Evolutionary conservation across 345 rosid species (phyloP).

Genomic region (Dipteronia dyeriana): DNA sequence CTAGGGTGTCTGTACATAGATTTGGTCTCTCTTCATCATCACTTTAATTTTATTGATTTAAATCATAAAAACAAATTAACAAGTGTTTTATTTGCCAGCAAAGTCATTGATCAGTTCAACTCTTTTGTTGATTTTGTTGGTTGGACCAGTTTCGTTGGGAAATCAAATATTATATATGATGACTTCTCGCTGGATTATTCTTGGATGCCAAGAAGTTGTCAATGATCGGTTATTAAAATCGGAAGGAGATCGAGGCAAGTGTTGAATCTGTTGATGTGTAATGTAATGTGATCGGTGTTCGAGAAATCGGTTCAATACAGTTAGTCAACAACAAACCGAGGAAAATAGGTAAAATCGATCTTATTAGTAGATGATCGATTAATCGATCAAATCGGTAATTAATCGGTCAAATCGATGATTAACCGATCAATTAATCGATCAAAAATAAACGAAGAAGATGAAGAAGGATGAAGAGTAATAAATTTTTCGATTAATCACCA

Average conservation of each 20-base stretch:
- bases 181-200: conserved; percentile 15
- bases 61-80: not conserved
- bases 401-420: too few species aligned
- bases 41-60: not conserved
- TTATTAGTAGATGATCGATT: too few species aligned
- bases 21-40: conserved; percentile 19
- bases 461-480: too few species aligned
- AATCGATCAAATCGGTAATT: too few species aligned
- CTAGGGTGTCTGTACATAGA: conserved; percentile 44
- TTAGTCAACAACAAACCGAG: too few species aligned
- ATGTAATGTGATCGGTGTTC: not conserved
- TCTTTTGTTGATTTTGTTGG: not conserved
- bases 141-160: conserved; percentile 16
- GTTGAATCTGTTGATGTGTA: not conserved
- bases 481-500: too few species aligned
- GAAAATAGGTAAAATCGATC: too few species aligned
- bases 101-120: conserved; percentile 4
- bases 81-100: not conserved
- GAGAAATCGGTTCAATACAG: too few species aligned
- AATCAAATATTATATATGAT: conserved; percentile 4
- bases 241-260: not conserved
- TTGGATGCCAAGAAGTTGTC: not conserved
- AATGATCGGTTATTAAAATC: not conserved
- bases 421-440: too few species aligned
- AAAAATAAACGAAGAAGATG: too few species aligned